Evolutionary conservation across 768 basidiomycete species (phyloP).

Genomic region (Terana coerulea): DNA sequence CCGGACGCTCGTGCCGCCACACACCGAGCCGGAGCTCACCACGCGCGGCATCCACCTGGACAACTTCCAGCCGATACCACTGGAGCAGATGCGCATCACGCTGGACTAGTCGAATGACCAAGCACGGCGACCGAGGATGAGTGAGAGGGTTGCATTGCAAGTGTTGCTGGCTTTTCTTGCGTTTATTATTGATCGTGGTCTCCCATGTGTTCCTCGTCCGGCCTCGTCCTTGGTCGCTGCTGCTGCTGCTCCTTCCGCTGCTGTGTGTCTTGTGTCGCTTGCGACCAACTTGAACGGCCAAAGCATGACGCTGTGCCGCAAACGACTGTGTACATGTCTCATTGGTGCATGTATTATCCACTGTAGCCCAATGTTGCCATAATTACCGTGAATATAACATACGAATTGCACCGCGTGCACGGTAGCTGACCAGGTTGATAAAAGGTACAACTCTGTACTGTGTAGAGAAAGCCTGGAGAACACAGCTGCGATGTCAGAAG

Average conservation of each 20-base stretch:
- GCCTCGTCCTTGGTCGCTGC: constrained; percentile 14
- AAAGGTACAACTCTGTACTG: too few species aligned
- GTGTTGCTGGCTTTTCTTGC: constrained; percentile 7
- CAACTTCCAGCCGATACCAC: constrained; percentile 94
- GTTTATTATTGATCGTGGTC: constrained; percentile 11
- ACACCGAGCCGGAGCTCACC: constrained; percentile 86
- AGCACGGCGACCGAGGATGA: constrained; percentile 12
- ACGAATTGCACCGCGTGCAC: neutral
- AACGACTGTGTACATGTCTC: constrained; percentile 11
- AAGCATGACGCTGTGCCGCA: constrained; percentile 1
- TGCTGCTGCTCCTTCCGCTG: constrained; percentile 16
- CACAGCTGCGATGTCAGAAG: too few species aligned
- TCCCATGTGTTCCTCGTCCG: constrained; percentile 6
- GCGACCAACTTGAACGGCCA: constrained; percentile 13
- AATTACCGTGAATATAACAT: constrained; percentile 7
- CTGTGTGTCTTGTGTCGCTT: neutral
- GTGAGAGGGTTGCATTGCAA: constrained; percentile 16
- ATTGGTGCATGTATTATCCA: constrained; percentile 10
- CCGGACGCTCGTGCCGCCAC: constrained; percentile 83
- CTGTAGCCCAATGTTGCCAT: constrained; percentile 12
- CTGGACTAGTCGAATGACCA: constrained; percentile 72
- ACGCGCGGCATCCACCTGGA: constrained; percentile 84
- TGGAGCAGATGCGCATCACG: constrained; percentile 92
- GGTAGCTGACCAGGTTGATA: too few species aligned
- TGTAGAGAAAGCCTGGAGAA: too few species aligned